These are phyloP conservation scores for Saccharomycopsis sp. DNA, from an alignment of 805 yeast genomes.

Conservation along the genomic window DNA sequence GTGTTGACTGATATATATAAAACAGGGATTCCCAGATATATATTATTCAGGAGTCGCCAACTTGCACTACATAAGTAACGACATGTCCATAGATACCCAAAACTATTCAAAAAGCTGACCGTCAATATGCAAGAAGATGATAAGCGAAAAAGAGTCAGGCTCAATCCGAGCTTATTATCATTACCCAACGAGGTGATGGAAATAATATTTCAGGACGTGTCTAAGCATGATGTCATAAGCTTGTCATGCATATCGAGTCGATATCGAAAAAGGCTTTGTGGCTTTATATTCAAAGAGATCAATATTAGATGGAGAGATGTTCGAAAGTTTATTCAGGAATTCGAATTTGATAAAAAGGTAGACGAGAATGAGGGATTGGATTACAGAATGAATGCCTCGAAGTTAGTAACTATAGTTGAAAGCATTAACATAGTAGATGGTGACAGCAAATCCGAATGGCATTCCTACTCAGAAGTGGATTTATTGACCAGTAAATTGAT, in stretches of 20 bases:
- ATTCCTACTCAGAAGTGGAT: conserved; percentile 2
- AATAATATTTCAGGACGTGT: neutral
- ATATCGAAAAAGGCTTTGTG: neutral
- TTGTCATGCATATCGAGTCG: neutral
- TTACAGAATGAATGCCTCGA: neutral
- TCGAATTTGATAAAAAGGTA: neutral
- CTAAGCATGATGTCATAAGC: neutral
- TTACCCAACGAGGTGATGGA: neutral
- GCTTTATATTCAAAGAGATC: neutral
- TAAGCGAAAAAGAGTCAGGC: neutral
- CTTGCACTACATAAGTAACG: neutral
- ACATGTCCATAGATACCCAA: neutral
- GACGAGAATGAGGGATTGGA: neutral
- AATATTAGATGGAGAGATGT: neutral
- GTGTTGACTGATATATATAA: too few relatives aligned
- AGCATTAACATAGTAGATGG: conserved; percentile 2
- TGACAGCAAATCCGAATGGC: conserved; percentile 14
- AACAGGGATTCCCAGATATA: too few relatives aligned
- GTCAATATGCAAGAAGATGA: neutral
- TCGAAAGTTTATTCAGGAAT: neutral
- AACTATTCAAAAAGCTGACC: neutral
- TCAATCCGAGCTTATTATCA: neutral
- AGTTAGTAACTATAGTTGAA: neutral
- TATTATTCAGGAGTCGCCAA: too few relatives aligned
- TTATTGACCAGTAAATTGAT: neutral